Base-by-base conservation (phyloP, 768 basidiomycete species). In the Tephrocybe sp. region DNA sequence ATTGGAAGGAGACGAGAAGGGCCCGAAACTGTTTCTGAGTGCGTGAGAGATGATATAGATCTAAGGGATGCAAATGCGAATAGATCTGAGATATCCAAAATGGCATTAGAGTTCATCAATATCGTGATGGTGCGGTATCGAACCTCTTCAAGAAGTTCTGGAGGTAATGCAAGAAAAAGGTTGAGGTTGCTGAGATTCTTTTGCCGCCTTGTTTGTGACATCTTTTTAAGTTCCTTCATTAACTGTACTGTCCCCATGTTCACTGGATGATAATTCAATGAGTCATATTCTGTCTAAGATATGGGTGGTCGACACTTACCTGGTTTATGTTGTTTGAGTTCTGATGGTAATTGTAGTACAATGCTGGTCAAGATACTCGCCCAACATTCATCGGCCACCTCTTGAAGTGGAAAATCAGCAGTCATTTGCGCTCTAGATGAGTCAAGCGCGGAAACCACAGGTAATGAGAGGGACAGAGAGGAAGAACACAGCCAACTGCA, bases 191-290 rank as follows among this genome's bases (percentile, higher is more conserved):
- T 46, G 45, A 36, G 36, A n/a, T 46, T 26, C n/a, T 17, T 23
- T 14, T 36, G 35, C 22, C 20, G 26, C 3, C 4, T 7, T 26
- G 26, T 16, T 22, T 2, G 33, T 13, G 19, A 36, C 12, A 5
- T 23, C 22, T 45, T 68, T 20, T n/a, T 46, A 8, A 46, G 34
- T 36, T 36, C 17, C 13, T 23, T 46, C 3, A 23, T 36, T 16
- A 36, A 16, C 16, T 36, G 12, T 35, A 46, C 14, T 23, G 20
- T 38, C 12, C 22, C 4, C 13, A 17, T 16, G n/a, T 46, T 46
- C 12, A 46, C 45, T 46, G 22, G 2, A 41, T 26, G 7, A 3
- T 7, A 26, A 26, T 7, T 3, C 26, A 26, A 3, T 26, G 7
- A 26, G 26, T 4, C 7, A 4, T 7, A 26, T 4, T 26, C 26